Evolutionary conservation across 768 basidiomycete species (phyloP).

Genomic region (Mycena polygramma): DNA sequence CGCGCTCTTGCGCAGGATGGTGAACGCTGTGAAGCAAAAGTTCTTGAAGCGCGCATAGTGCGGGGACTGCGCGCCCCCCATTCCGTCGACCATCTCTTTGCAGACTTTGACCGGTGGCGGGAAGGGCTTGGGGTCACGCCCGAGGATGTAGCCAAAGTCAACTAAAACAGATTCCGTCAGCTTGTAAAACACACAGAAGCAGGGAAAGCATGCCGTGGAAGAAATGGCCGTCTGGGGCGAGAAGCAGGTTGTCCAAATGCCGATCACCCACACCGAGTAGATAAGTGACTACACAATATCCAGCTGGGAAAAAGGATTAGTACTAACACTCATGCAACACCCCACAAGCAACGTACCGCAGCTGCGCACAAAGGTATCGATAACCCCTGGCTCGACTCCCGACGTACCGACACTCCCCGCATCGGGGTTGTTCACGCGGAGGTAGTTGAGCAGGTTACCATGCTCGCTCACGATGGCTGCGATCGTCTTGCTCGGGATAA

Average conservation of each 20-base stretch:
- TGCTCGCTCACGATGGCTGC: conserved; percentile 95
- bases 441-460: conserved; percentile 88
- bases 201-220: conserved; percentile 80
- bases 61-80: conserved; percentile 97
- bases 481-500: conserved; percentile 95
- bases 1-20: conserved; percentile 94
- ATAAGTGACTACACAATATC: conserved; percentile 98
- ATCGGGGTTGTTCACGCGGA: conserved; percentile 89
- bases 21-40: conserved; percentile 98
- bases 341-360: conserved; percentile 78
- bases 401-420: conserved; percentile 95
- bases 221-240: conserved; percentile 96
- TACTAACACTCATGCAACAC: conserved; percentile 9
- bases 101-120: conserved; percentile 99
- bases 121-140: conserved; percentile 97
- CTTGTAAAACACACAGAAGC: no score
- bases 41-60: conserved; percentile 97
- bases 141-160: conserved; percentile 98
- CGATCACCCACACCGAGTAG: conserved; percentile 97
- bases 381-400: conserved; percentile 93
- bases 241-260: conserved; percentile 93
- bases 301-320: conserved; percentile 67
- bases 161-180: conserved; percentile 60
- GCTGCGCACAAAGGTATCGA: conserved; percentile 96
- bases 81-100: conserved; percentile 99